A percentile compares a stretch with the other conserved stretches of the same genome.
These are phyloP conservation scores for Tetrapisispora iriomotensis DNA, from an alignment of 805 yeast species.

Conservation along the genomic window DNA sequence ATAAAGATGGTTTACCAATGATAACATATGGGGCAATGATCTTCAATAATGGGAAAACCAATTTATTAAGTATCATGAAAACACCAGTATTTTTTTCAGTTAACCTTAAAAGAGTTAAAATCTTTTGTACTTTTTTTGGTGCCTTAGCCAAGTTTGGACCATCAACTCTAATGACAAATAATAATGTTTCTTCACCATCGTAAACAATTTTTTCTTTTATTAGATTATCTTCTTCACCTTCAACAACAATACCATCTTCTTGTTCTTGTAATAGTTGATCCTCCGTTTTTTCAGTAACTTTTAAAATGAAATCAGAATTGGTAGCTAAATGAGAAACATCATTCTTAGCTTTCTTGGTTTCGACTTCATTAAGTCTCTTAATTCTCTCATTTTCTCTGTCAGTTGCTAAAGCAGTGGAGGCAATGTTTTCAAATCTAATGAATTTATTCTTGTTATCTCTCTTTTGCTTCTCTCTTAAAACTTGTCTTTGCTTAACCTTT, in stretches of 20 bases:
- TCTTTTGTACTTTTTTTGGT: conserved; percentile 52
- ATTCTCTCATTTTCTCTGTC: conserved; percentile 62
- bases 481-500: conserved; percentile 42
- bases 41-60: conserved; percentile 54
- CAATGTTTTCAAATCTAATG: conserved; percentile 64
- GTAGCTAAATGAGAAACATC: conserved; percentile 22
- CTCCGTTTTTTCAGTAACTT: conserved; percentile 18
- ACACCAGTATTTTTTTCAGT: conserved; percentile 56
- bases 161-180: conserved; percentile 58
- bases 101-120: conserved; percentile 54
- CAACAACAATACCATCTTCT: conserved; percentile 12
- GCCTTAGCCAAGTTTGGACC: conserved; percentile 57
- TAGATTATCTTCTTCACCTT: conserved; percentile 24
- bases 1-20: conserved; percentile 64
- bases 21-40: conserved; percentile 65
- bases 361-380: conserved; percentile 49
- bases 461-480: conserved; percentile 36
- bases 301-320: conserved; percentile 28
- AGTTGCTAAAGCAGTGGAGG: conserved; percentile 53
- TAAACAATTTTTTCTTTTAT: conserved; percentile 28
- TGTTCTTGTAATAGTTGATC: conserved; percentile 7
- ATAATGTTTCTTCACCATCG: conserved; percentile 39
- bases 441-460: conserved; percentile 42
- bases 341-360: conserved; percentile 29
- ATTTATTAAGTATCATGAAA: conserved; percentile 52